A percentile compares a stretch with the other conserved stretches of the same genome.
These are phyloP conservation scores for Hyphodiscus hymeniophilus DNA, from an alignment of 495 filamentous ascomycete species.

Conservation along the genomic window DNA sequence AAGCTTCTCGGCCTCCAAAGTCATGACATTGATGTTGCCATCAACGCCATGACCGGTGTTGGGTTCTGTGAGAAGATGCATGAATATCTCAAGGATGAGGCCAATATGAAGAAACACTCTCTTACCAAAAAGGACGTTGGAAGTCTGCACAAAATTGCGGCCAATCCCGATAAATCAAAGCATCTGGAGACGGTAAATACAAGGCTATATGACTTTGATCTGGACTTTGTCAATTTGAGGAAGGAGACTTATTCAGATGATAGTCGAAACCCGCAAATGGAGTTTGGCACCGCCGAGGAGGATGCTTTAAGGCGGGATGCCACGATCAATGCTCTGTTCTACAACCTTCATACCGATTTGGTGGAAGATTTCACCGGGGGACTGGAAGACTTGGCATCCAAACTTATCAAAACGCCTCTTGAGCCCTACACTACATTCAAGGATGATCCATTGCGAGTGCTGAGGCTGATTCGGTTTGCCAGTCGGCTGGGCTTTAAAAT, in stretches of 20 bases:
- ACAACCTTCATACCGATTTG: conserved; percentile 68
- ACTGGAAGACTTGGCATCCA: conserved; percentile 60
- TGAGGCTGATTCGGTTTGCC: conserved; percentile 84
- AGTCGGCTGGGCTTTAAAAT: conserved; percentile 75
- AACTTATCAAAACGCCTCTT: conserved; percentile 76
- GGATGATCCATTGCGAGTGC: conserved; percentile 87
- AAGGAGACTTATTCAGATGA: conserved; percentile 83
- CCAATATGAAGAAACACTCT: conserved; percentile 31
- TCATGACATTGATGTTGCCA: conserved; percentile 90
- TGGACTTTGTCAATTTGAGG: conserved; percentile 90
- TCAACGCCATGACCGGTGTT: conserved; percentile 90
- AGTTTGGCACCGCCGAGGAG: conserved; percentile 86
- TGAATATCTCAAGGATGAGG: conserved; percentile 41
- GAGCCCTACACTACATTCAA: conserved; percentile 88
- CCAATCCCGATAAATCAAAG: conserved; percentile 96
- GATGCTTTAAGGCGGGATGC: conserved; percentile 88
- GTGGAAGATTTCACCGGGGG: conserved; percentile 87
- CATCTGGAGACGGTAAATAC: conserved; percentile 91
- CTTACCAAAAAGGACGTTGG: conserved; percentile 47
- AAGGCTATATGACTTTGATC: conserved; percentile 75
- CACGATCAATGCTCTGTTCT: conserved; percentile 93
- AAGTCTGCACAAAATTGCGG: conserved; percentile 66
- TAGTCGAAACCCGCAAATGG: conserved; percentile 84
- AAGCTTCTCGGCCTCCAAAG: conserved; percentile 76
- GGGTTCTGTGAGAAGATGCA: conserved; percentile 62